Evolutionary conservation across 306 rosid species (phyloP), one percentile per base, ranked within the genome.

Genomic region (Pyrus communis): DNA sequence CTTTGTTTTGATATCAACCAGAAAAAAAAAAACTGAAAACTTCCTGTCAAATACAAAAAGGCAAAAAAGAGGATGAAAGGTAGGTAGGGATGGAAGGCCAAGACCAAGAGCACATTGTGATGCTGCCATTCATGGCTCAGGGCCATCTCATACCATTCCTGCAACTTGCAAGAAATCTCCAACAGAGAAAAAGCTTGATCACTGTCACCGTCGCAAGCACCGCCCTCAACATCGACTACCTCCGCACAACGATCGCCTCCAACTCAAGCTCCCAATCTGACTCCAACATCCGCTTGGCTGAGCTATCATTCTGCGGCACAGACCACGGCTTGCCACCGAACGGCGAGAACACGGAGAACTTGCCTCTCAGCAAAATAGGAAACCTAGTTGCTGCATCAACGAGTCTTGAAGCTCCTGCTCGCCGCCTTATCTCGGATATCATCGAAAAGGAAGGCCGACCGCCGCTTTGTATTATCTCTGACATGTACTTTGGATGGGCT

Each of bases 101-200:
- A 42, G 45, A 42, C 11, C 12, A 63, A 22, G 83, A 75, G 2
- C 87, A 85, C 77, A 85, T 93, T 1, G 89, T 93, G 12, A 87
- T 93, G 98, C 69, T 75, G 9, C 98, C 95, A 9, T 85, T 78
- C 78, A 79, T 91, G 86, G 98, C 90, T 11, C 91, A 88, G 10
- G 98, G 98, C 13, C 98, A 93, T 83, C 82, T 87, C 49, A 90
- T 86, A 12, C 98, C 97, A 27, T 93, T 88, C 74, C 66, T 93
- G 0, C 84, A 84, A 30, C 78, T 91, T 3, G 95, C 95, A 60
- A 87, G 82, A 10, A 78, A 75, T 74, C 86, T 93, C 77, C 91
- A 81, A 14, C 74, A 78, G 49, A 82, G 25, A 30, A 74, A 85
- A 3, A 31, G 21, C 72, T 80, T 42, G 3, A 42, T 86, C 86